phyloP scores from a whole-genome alignment of 2,329 filamentous ascomycete genomes.

The Fusarium sarcochroum region DNA sequence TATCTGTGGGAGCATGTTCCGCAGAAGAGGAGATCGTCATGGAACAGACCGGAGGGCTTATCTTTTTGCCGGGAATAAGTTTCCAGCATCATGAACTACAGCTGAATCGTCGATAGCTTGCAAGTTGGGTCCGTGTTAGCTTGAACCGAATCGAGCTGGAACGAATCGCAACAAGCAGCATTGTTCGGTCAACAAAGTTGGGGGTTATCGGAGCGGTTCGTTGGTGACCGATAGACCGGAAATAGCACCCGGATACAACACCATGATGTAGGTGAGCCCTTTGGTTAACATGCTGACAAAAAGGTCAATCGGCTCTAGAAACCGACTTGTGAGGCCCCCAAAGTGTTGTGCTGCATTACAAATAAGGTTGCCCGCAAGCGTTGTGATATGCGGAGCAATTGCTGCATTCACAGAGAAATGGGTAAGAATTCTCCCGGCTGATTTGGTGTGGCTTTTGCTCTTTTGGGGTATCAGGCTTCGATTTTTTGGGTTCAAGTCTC shows the following conservation, averaged over 20 bases:
- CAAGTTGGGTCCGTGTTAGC: slow-evolving; percentile 25
- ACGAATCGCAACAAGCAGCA: slow-evolving; percentile 27
- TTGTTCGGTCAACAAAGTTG: slow-evolving; percentile 27
- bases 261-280: slow-evolving; percentile 12
- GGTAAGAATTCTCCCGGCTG: slow-evolving; percentile 43
- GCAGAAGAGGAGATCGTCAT: slow-evolving; percentile 16
- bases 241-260: slow-evolving; percentile 26
- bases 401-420: slow-evolving; percentile 26
- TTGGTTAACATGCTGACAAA: slow-evolving; percentile 14
- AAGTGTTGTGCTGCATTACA: slow-evolving; percentile 32
- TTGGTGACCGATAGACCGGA: slow-evolving; percentile 28
- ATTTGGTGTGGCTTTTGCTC: slow-evolving; percentile 14
- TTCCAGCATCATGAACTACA: slow-evolving; percentile 11
- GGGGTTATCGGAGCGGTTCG: slow-evolving; percentile 15
- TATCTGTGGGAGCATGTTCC: slow-evolving; percentile 24
- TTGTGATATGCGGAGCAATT: slow-evolving; percentile 28
- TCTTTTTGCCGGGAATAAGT: slow-evolving; percentile 19
- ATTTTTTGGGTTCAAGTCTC: slow-evolving; percentile 74
- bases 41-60: slow-evolving; percentile 18
- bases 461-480: slow-evolving; percentile 36
- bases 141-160: slow-evolving; percentile 18
- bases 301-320: slow-evolving; percentile 21
- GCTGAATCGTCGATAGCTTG: slow-evolving; percentile 32
- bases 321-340: slow-evolving; percentile 34
- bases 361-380: slow-evolving; percentile 25